Base-by-base conservation (phyloP, 2,329 filamentous ascomycete species). In the Penicillium janthinellum region DNA sequence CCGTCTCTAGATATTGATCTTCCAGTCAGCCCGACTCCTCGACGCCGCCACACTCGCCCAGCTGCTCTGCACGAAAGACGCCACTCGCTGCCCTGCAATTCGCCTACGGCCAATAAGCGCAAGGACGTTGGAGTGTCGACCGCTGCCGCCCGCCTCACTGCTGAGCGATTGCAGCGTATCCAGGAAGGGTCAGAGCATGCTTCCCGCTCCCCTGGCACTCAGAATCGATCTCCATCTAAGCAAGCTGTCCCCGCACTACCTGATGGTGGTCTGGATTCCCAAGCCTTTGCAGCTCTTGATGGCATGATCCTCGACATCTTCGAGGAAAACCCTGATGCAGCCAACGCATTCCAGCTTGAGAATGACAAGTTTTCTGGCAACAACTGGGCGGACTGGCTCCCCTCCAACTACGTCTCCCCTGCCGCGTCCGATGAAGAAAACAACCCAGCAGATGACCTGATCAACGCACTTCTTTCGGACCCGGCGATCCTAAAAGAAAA, bases 1-100 rank as follows among this genome's bases (percentile, higher is more conserved):
- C 78, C 57, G 63, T 70, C 66, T 73, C 82, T 66, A 81, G 71
- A 75, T 76, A 54, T 87, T 78, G 54, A 87, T 81, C 4, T 85
- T 82, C 61, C 81, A 81, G 60, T 84, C 83, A 83, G 81, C 71
- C 77, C 79, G 58, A 74, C 78, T 38, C 79, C 79, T 53, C 76
- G 77, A 39, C 85, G 84, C 64, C 86, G 82, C 37, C 84, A 84
- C 70, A 88, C 64, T 63, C 79, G 66, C 64, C 75, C 58, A 69
- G 82, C 75, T 68, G 56, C 61, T 3, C 45, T 68, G 22, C 66
- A 66, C 12, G 73, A 77, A 48, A 75, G 73, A 53, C 68, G 73
- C 34, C 64, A 67, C 74, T 79, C 73, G 62, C 68, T 76, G 58
- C 80, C 72, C 67, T 67, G 63, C 56, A 67, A 70, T 37, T 78